Evolutionary conservation across 116 monocot genomes (phyloP), one percentile per base, ranked within the genome.

Genomic region (Dioscorea cayenensis): DNA sequence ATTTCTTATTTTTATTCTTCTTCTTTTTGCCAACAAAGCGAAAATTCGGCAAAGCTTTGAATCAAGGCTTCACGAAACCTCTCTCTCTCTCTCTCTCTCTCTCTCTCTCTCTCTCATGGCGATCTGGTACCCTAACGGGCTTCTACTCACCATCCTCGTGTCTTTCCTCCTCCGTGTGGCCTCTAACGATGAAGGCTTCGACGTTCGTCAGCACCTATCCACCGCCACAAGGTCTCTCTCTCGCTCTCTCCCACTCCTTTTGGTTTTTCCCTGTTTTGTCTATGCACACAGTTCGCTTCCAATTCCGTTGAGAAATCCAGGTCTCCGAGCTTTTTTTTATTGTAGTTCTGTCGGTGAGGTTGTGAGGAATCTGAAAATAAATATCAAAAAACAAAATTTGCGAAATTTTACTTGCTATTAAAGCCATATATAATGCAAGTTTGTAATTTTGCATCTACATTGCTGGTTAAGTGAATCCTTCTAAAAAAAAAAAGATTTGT

Each of bases 201-300:
- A 90, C 73, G 86, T 90, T 59, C 83, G 89, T 10, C 81, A 71
- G n/a, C 86, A 90, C 74, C 86, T 90, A 69, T 90, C 84, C 78
- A 90, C 86, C 69, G 89, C 84, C 69, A 76, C 89, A 60, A 81
- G 85, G 89, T 83, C 14, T 10, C 25, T 72, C 16, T 72, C 16
- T 36, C 23, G 13, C 43, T 59, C 35, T 71, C 48, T 60, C 43
- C 32, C 32, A 32, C 32, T 32, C 4, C 32, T 32, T 38, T 0
- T 43, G 43, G 11, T 12, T 25, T 75, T n/a, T 22, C 71, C 18
- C 21, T 49, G 19, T 69, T 21, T 32, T 66, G 6, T 28, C 8
- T 27, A 16, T 6, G 21, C 3, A 64, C 8, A 55, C 17, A 17
- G 5, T 65, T 28, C 58, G 17, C 58, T 51, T 8, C 64, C 1